Evolutionary conservation across 495 filamentous ascomycete species (phyloP).

Genomic region (Penicillium simplicissimum): DNA sequence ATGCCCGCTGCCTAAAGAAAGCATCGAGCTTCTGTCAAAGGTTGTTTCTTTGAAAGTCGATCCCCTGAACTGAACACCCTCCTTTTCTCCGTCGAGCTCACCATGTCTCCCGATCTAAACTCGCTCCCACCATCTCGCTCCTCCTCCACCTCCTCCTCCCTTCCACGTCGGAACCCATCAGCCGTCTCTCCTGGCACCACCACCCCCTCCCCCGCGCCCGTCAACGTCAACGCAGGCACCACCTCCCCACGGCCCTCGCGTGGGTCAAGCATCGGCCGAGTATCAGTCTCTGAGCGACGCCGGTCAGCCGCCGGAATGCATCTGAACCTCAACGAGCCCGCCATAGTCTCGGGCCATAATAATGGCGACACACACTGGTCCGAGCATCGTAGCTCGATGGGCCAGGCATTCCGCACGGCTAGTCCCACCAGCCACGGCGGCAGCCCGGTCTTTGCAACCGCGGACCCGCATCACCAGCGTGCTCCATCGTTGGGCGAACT

Average conservation of each 20-base stretch:
- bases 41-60: slow-evolving; percentile 10
- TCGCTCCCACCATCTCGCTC: slow-evolving; percentile 67
- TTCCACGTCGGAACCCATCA: slow-evolving; percentile 33
- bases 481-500: slow-evolving; percentile 89
- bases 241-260: slow-evolving; percentile 52
- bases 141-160: slow-evolving; percentile 43
- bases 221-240: slow-evolving; percentile 39
- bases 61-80: neutral
- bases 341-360: slow-evolving; percentile 60
- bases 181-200: slow-evolving; percentile 30
- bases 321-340: slow-evolving; percentile 70
- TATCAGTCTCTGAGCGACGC: slow-evolving; percentile 46
- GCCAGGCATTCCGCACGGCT: slow-evolving; percentile 49
- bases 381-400: slow-evolving; percentile 49
- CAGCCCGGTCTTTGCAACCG: slow-evolving; percentile 58
- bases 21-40: slow-evolving; percentile 11
- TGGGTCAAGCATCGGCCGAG: slow-evolving; percentile 55
- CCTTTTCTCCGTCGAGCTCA: neutral
- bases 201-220: slow-evolving; percentile 25
- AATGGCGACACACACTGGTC: slow-evolving; percentile 26
- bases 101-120: slow-evolving; percentile 73
- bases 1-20: slow-evolving; percentile 4
- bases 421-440: slow-evolving; percentile 59
- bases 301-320: slow-evolving; percentile 72
- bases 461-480: slow-evolving; percentile 64